Conservation (phyloP, 352 stramenopile genomes). For the Phytophthora crassamura region DNA sequence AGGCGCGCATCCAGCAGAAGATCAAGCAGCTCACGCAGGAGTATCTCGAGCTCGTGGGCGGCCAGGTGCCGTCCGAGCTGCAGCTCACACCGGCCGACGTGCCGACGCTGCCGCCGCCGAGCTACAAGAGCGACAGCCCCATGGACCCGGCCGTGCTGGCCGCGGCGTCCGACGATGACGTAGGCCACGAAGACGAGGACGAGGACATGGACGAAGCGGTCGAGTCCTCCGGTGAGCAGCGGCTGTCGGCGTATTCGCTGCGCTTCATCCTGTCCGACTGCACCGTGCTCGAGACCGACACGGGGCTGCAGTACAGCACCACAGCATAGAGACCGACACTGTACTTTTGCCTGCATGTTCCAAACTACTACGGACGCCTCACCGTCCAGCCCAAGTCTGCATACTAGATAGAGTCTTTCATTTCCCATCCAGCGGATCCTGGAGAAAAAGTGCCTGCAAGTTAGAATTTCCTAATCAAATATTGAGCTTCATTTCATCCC, state of each 20-base stretch:
- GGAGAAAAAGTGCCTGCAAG: slow-evolving; percentile 33
- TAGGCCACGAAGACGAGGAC: slow-evolving; percentile 51
- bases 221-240: slow-evolving; percentile 26
- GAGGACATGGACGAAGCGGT: slow-evolving; percentile 50
- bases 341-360: slow-evolving; percentile 41
- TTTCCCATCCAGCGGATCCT: slow-evolving; percentile 23
- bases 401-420: slow-evolving; percentile 38
- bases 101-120: slow-evolving; percentile 54
- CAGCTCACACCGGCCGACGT: slow-evolving; percentile 66
- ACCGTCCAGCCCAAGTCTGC: slow-evolving; percentile 13
- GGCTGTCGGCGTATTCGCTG: slow-evolving; percentile 80
- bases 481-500: slow-evolving; percentile 44
- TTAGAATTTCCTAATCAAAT: slow-evolving; percentile 50
- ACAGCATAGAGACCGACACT: slow-evolving; percentile 34
- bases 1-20: slow-evolving; percentile 75
- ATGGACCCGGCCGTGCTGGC: slow-evolving; percentile 65
- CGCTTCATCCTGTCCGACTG: slow-evolving; percentile 83
- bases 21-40: slow-evolving; percentile 85
- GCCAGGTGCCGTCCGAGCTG: slow-evolving; percentile 76
- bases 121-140: slow-evolving; percentile 46
- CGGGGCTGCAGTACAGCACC: slow-evolving; percentile 60
- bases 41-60: slow-evolving; percentile 79
- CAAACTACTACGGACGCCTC: slow-evolving; percentile 21
- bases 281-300: slow-evolving; percentile 75
- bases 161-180: slow-evolving; percentile 58